Evolutionary conservation across 176 grass and related monocot genomes (phyloP).

Genomic region (Triticum timopheevii): DNA sequence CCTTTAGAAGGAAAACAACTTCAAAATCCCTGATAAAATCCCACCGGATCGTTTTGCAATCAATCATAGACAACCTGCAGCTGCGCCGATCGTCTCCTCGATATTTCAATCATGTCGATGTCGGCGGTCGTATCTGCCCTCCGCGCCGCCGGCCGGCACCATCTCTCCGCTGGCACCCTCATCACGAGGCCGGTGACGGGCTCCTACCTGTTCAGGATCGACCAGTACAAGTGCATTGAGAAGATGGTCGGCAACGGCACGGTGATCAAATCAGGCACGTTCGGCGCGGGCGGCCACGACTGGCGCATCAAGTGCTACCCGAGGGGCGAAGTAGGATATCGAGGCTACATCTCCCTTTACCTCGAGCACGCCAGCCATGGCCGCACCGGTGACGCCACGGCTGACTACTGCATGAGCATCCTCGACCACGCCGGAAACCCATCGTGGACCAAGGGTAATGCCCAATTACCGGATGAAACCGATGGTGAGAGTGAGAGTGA

Average conservation of each 20-base stretch:
- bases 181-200: background rate
- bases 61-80: too few relatives aligned
- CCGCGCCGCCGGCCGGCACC: background rate
- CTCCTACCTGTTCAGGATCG: conserved; percentile 4
- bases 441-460: background rate
- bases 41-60: too few relatives aligned
- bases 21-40: too few relatives aligned
- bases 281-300: background rate
- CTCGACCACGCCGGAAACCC: background rate
- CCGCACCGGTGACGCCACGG: background rate
- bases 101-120: background rate
- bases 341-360: background rate
- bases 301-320: background rate
- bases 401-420: background rate
- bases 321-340: background rate
- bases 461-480: background rate
- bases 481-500: background rate
- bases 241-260: background rate
- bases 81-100: too few relatives aligned
- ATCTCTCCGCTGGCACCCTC: background rate
- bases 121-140: background rate
- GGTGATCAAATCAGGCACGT: background rate
- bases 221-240: background rate
- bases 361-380: background rate
- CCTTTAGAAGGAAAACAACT: too few relatives aligned